These are phyloP conservation scores for Mediolabrus comicus DNA, from an alignment of 108 stramenopile genomes.

Conservation along the genomic window DNA sequence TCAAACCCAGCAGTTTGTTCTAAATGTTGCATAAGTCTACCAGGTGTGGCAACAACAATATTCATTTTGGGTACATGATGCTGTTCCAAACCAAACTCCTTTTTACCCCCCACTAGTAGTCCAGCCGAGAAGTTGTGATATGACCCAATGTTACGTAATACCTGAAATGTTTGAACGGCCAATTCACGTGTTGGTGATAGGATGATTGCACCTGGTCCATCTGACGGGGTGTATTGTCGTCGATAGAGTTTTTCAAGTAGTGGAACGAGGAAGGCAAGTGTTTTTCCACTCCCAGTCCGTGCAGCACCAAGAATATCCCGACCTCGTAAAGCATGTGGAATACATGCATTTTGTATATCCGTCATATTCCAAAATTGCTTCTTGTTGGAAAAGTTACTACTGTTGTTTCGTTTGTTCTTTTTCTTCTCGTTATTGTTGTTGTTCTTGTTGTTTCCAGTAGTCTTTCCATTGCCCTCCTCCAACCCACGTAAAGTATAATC, in stretches of 20 bases:
- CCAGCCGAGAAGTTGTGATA: conserved; percentile 93
- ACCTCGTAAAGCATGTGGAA: conserved; percentile 91
- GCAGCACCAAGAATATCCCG: conserved; percentile 95
- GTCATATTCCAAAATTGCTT: conserved; percentile 86
- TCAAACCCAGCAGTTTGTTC: conserved; percentile 97
- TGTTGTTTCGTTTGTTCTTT: conserved; percentile 10
- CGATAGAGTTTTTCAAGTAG: conserved; percentile 85
- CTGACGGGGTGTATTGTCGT: conserved; percentile 67
- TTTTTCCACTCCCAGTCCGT: conserved; percentile 93
- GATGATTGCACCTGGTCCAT: conserved; percentile 94
- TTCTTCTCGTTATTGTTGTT: conserved; percentile 33
- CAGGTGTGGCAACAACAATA: conserved; percentile 96
- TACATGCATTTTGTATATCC: conserved; percentile 89
- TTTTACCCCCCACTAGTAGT: conserved; percentile 95
- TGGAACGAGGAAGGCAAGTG: conserved; percentile 89
- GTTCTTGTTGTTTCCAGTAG: not conserved
- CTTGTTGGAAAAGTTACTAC: conserved; percentile 26
- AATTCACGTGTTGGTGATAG: conserved; percentile 98
- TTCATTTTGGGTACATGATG: conserved; percentile 79
- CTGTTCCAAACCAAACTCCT: conserved; percentile 93
- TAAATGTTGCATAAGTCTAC: conserved; percentile 95
- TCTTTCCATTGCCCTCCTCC: conserved; percentile 49
- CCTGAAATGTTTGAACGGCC: conserved; percentile 98
- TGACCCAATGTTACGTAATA: conserved; percentile 84
- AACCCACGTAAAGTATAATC: conserved; percentile 69